Percentiles rank a stretch among this genome's conserved stretches.
Conservation (phyloP, 495 filamentous ascomycete species). For the Xylaria flabelliformis region DNA sequence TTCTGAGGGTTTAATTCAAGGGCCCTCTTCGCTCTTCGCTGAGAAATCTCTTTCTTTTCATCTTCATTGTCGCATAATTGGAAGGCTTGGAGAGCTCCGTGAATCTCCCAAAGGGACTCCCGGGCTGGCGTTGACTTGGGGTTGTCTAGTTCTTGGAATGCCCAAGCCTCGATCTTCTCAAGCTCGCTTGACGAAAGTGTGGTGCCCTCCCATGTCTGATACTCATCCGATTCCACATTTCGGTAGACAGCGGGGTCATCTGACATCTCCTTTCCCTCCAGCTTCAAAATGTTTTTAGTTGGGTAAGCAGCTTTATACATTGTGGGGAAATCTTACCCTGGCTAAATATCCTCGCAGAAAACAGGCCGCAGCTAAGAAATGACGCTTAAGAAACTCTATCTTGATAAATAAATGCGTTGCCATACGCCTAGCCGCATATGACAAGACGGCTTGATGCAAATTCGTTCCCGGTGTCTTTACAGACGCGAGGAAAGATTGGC, state of each 20-base stretch:
- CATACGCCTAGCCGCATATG: slow-evolving; percentile 32
- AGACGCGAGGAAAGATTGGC: slow-evolving; percentile 29
- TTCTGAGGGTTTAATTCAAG: slow-evolving; percentile 45
- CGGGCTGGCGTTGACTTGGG: slow-evolving; percentile 27
- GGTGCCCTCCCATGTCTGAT: slow-evolving; percentile 27
- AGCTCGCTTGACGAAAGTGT: slow-evolving; percentile 28
- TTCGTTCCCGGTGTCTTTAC: slow-evolving; percentile 30
- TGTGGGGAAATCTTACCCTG: slow-evolving; percentile 28
- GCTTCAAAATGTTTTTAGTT: slow-evolving; percentile 30
- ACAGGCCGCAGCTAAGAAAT: slow-evolving; percentile 34
- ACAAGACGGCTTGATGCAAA: slow-evolving; percentile 35
- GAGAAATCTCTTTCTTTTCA: slow-evolving; percentile 31
- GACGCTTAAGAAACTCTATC: slow-evolving; percentile 37
- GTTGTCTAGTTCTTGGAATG: slow-evolving; percentile 26
- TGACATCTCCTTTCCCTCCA: slow-evolving; percentile 34
- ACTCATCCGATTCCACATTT: background rate
- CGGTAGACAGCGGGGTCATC: slow-evolving; percentile 28
- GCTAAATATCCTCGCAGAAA: slow-evolving; percentile 38
- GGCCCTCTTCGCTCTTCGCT: slow-evolving; percentile 38
- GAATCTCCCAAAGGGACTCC: slow-evolving; percentile 47
- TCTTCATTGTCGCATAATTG: slow-evolving; percentile 33
- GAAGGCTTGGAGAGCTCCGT: slow-evolving; percentile 42
- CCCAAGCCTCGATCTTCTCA: slow-evolving; percentile 33
- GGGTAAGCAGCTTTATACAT: background rate
- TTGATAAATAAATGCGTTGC: slow-evolving; percentile 37